phyloP scores from a whole-genome alignment of 2,329 filamentous ascomycete species.

The Paraphoma chrysanthemicola region DNA sequence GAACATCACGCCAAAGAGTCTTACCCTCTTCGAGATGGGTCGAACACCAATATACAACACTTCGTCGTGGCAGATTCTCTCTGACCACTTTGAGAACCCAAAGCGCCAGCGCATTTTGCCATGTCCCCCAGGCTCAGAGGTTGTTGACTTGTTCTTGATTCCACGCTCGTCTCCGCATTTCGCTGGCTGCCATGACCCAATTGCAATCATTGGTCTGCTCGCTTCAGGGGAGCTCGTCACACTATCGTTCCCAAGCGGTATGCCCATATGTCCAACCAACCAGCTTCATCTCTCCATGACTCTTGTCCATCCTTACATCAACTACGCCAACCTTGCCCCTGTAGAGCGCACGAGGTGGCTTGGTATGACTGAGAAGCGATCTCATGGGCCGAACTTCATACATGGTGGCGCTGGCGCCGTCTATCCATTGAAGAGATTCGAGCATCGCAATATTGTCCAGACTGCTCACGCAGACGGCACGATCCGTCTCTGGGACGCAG shows the following conservation, averaged over 20 bases:
- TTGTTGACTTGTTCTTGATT: constrained; percentile 82
- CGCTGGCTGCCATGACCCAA: constrained; percentile 85
- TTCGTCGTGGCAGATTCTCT: constrained; percentile 84
- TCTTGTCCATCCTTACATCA: constrained; percentile 89
- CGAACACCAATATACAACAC: constrained; percentile 89
- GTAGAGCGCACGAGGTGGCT: constrained; percentile 85
- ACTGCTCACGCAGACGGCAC: constrained; percentile 91
- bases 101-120: constrained; percentile 75
- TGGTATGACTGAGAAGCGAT: constrained; percentile 83
- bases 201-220: constrained; percentile 80
- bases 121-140: constrained; percentile 77
- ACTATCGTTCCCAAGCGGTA: constrained; percentile 89
- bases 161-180: constrained; percentile 86
- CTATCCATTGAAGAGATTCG: constrained; percentile 76
- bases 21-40: constrained; percentile 91
- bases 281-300: constrained; percentile 87
- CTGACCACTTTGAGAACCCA: constrained; percentile 77
- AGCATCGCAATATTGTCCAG: constrained; percentile 83
- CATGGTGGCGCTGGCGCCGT: constrained; percentile 78
- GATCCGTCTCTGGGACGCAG: constrained; percentile 90
- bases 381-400: constrained; percentile 78
- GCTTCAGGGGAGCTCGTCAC: constrained; percentile 89
- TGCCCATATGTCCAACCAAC: constrained; percentile 89
- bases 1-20: constrained; percentile 72
- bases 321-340: constrained; percentile 72